These are phyloP conservation scores for Metschnikowia amazonensis DNA, from an alignment of 805 yeast genomes.

Conservation along the genomic window DNA sequence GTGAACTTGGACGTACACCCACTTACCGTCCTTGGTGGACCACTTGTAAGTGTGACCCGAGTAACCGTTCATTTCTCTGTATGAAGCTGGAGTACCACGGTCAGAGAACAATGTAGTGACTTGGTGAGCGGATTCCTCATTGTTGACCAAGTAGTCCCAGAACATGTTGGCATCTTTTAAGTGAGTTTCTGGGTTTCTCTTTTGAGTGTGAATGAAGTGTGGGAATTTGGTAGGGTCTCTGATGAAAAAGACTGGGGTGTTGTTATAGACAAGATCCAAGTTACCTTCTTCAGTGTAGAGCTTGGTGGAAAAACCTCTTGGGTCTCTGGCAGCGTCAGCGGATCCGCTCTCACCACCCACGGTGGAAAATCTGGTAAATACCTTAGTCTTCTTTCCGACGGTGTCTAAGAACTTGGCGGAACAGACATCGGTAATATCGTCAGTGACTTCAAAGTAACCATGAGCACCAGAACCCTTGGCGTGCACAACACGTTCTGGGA, in stretches of 20 bases:
- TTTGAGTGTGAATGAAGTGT: slow-evolving; percentile 83
- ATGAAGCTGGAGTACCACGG: slow-evolving; percentile 76
- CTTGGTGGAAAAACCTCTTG: slow-evolving; percentile 80
- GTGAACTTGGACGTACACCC: slow-evolving; percentile 78
- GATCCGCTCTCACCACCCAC: slow-evolving; percentile 85
- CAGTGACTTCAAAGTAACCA: slow-evolving; percentile 83
- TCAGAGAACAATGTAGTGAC: slow-evolving; percentile 70
- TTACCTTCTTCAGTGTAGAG: slow-evolving; percentile 82
- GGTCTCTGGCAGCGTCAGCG: slow-evolving; percentile 82
- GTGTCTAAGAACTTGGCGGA: slow-evolving; percentile 27
- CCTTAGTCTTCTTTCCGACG: slow-evolving; percentile 28
- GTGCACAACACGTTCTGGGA: slow-evolving; percentile 90
- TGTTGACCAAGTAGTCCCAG: slow-evolving; percentile 76
- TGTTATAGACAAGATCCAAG: slow-evolving; percentile 80
- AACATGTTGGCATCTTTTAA: slow-evolving; percentile 76
- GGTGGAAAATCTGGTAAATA: slow-evolving; percentile 74
- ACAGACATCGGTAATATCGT: slow-evolving; percentile 35
- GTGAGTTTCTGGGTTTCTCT: slow-evolving; percentile 77
- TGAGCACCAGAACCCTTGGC: slow-evolving; percentile 93
- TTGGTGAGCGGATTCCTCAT: slow-evolving; percentile 74
- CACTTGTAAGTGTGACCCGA: slow-evolving; percentile 84
- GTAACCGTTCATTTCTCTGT: slow-evolving; percentile 78
- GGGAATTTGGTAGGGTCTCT: slow-evolving; percentile 87
- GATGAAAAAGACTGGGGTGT: slow-evolving; percentile 80
- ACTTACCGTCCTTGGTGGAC: slow-evolving; percentile 70